phyloP scores from a whole-genome alignment of 345 rosid species.

The Lumnitzera littorea region DNA sequence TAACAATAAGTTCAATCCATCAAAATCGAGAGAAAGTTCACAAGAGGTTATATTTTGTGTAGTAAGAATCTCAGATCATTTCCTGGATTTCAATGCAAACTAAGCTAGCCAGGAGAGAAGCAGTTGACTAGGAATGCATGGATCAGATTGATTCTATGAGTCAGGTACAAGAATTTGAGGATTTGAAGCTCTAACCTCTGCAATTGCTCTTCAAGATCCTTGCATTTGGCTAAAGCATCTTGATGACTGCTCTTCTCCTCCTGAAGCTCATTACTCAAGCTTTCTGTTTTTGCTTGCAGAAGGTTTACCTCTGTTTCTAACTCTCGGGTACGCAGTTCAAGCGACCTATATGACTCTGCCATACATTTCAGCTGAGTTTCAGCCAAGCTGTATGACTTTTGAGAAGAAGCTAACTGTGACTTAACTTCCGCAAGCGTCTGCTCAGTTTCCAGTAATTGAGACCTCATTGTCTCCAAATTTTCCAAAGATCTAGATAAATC shows the following conservation, averaged over 20 bases:
- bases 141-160: too few species aligned
- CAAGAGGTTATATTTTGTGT: too few species aligned
- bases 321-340: slow-evolving; percentile 71
- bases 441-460: slow-evolving; percentile 74
- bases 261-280: slow-evolving; percentile 55
- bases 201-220: slow-evolving; percentile 75
- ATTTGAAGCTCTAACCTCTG: slow-evolving; percentile 42
- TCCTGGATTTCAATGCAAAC: slow-evolving; percentile 15
- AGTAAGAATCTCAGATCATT: too few species aligned
- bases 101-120: too few species aligned
- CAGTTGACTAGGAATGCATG: too few species aligned
- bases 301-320: slow-evolving; percentile 64
- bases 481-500: slow-evolving; percentile 57
- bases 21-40: too few species aligned
- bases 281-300: slow-evolving; percentile 46
- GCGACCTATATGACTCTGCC: slow-evolving; percentile 90
- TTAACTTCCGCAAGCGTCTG: slow-evolving; percentile 60
- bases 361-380: slow-evolving; percentile 97
- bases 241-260: slow-evolving; percentile 56
- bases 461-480: slow-evolving; percentile 60
- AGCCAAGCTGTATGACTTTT: slow-evolving; percentile 71
- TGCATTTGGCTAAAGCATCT: slow-evolving; percentile 56
- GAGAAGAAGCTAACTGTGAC: slow-evolving; percentile 59
- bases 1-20: too few species aligned
- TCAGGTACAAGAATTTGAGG: neutral